Evolutionary conservation across 768 basidiomycete genomes (phyloP).

Genomic region (Lactarius sp.): DNA sequence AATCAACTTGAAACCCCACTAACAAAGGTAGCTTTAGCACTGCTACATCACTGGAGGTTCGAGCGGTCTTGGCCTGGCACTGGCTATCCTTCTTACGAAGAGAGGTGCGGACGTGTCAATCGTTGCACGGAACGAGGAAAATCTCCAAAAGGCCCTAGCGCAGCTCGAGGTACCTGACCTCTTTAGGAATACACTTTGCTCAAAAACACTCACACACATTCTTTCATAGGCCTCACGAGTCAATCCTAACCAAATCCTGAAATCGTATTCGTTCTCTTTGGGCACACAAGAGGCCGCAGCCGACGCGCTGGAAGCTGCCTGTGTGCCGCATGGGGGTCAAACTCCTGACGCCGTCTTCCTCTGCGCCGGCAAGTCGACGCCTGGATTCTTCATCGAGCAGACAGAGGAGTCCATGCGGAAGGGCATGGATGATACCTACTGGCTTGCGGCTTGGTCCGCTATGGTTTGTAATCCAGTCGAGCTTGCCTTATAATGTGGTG

Average conservation of each 20-base stretch:
- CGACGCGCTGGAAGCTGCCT: constrained; percentile 59
- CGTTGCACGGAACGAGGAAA: constrained; percentile 68
- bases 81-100: constrained; percentile 60
- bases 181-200: neutral
- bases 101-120: constrained; percentile 82
- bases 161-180: constrained; percentile 52
- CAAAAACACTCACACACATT: neutral
- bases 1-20: neutral
- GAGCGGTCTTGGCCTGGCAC: constrained; percentile 70
- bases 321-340: constrained; percentile 46
- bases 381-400: constrained; percentile 73
- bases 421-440: constrained; percentile 56
- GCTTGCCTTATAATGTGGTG: neutral
- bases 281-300: constrained; percentile 46
- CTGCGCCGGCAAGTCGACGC: constrained; percentile 70
- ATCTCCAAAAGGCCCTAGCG: constrained; percentile 53
- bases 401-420: constrained; percentile 49
- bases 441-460: constrained; percentile 49
- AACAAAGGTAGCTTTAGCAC: constrained; percentile 45
- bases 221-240: constrained; percentile 45
- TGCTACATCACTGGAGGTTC: constrained; percentile 84
- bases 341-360: constrained; percentile 74
- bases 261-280: constrained; percentile 63
- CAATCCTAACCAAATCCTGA: constrained; percentile 55
- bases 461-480: constrained; percentile 36